These are phyloP conservation scores for Cadophora luteo-olivacea DNA, from an alignment of 2,329 filamentous ascomycete species.

Conservation along the genomic window DNA sequence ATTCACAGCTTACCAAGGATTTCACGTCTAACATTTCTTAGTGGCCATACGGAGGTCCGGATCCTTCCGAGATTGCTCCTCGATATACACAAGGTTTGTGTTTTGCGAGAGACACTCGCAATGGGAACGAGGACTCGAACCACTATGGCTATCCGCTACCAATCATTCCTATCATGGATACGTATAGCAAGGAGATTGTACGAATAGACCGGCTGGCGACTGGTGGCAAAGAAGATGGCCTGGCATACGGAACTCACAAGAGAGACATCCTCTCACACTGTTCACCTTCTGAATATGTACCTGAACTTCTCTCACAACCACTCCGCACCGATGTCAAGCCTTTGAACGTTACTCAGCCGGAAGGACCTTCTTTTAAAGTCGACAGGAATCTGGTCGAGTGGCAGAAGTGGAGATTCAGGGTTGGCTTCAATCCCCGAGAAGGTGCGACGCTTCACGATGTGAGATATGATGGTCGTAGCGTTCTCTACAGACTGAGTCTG, in stretches of 20 bases:
- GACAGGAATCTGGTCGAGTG: constrained; percentile 52
- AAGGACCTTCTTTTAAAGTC: constrained; percentile 64
- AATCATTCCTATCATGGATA: constrained; percentile 56
- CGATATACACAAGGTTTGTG: constrained; percentile 62
- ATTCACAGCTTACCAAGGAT: not conserved
- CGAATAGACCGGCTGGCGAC: constrained; percentile 55
- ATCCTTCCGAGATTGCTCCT: constrained; percentile 52
- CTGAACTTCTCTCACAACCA: constrained; percentile 35
- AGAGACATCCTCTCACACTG: constrained; percentile 53
- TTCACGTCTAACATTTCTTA: not conserved
- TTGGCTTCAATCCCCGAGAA: constrained; percentile 66
- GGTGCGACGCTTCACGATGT: constrained; percentile 68
- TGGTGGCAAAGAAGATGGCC: constrained; percentile 47
- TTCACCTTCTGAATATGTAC: constrained; percentile 32
- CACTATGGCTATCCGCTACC: constrained; percentile 58
- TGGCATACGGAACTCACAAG: constrained; percentile 51
- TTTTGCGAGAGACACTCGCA: constrained; percentile 54
- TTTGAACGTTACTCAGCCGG: constrained; percentile 66
- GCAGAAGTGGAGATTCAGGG: constrained; percentile 68
- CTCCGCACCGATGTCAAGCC: constrained; percentile 59
- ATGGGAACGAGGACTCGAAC: constrained; percentile 44
- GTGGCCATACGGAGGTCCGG: constrained; percentile 63
- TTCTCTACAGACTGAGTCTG: constrained; percentile 64
- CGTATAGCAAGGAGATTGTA: constrained; percentile 53
- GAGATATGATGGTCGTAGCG: constrained; percentile 62